Percentiles rank a stretch among this genome's conserved stretches.
These are phyloP conservation scores for Uronychia binucleata DNA, from an alignment of 73 alveolate species.

Conservation along the genomic window DNA sequence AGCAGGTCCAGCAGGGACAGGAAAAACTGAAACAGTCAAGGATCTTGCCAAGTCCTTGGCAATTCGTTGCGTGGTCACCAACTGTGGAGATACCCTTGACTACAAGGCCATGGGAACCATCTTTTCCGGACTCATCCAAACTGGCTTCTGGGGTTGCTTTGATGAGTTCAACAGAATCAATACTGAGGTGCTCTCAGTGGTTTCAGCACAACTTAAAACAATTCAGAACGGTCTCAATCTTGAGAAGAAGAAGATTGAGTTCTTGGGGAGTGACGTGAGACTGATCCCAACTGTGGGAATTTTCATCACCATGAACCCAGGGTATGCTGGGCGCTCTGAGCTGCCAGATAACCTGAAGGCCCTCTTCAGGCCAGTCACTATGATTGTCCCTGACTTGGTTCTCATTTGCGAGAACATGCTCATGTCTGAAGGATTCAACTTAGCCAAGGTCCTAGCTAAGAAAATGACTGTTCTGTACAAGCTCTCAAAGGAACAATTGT, in stretches of 20 bases:
- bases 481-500: slow-evolving; percentile 95
- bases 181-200: slow-evolving; percentile 99
- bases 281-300: slow-evolving; percentile 96
- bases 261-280: slow-evolving; percentile 91
- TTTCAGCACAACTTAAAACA: slow-evolving; percentile 97
- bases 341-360: slow-evolving; percentile 99
- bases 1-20: slow-evolving; percentile 99
- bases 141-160: slow-evolving; percentile 99
- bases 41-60: slow-evolving; percentile 99
- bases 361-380: slow-evolving; percentile 99
- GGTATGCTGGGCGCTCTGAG: slow-evolving; percentile 99
- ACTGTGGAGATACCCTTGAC: slow-evolving; percentile 99
- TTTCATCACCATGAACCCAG: slow-evolving; percentile 99
- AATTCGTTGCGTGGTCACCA: slow-evolving; percentile 96
- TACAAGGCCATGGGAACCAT: slow-evolving; percentile 98
- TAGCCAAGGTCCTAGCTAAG: slow-evolving; percentile 97
- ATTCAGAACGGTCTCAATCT: slow-evolving; percentile 90
- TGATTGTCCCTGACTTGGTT: slow-evolving; percentile 99
- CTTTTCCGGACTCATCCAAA: slow-evolving; percentile 97
- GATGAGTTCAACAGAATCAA: slow-evolving; percentile 99
- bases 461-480: slow-evolving; percentile 98
- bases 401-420: slow-evolving; percentile 99
- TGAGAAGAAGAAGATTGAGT: slow-evolving; percentile 92
- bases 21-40: slow-evolving; percentile 97
- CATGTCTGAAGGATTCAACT: slow-evolving; percentile 98